Conservation (phyloP, 2,329 filamentous ascomycete species). For the Aspergillus floridensis region DNA sequence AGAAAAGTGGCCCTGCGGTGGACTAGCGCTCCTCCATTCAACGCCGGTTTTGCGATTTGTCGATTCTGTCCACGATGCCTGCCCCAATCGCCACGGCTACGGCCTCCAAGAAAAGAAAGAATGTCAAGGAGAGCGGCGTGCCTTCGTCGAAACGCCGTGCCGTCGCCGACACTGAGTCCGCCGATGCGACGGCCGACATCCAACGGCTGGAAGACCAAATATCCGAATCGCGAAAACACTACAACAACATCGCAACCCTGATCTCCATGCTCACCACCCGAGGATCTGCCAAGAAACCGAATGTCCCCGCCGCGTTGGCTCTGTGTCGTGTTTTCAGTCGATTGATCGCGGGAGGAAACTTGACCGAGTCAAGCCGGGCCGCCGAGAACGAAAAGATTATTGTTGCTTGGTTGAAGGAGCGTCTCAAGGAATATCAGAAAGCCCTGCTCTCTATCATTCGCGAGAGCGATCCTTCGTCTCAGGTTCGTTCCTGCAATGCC, state of each 20-base stretch:
- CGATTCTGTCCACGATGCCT: constrained; percentile 27
- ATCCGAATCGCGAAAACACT: constrained; percentile 80
- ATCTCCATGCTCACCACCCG: constrained; percentile 58
- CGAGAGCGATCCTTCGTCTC: constrained; percentile 58
- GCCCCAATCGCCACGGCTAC: constrained; percentile 19
- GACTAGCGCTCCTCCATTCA: background rate
- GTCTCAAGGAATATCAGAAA: constrained; percentile 68
- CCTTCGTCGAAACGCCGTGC: constrained; percentile 46
- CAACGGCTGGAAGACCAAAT: constrained; percentile 76
- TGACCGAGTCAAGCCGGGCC: constrained; percentile 63
- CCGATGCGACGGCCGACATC: constrained; percentile 64
- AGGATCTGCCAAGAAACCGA: constrained; percentile 53
- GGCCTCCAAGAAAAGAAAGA: constrained; percentile 43
- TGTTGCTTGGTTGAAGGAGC: constrained; percentile 73
- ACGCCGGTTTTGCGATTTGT: constrained; percentile 24
- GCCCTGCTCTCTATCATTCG: constrained; percentile 61
- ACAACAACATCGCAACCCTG: constrained; percentile 81
- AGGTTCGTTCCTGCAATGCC: constrained; percentile 29
- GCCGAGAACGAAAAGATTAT: constrained; percentile 73
- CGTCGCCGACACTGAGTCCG: constrained; percentile 47
- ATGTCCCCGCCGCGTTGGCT: constrained; percentile 70
- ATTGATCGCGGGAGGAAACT: constrained; percentile 69
- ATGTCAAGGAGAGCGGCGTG: constrained; percentile 30
- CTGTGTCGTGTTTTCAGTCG: constrained; percentile 84
- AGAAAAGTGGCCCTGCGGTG: background rate